Conservation (phyloP, 371 early-diverging fungal genomes). For the Mortierella sp. region DNA sequence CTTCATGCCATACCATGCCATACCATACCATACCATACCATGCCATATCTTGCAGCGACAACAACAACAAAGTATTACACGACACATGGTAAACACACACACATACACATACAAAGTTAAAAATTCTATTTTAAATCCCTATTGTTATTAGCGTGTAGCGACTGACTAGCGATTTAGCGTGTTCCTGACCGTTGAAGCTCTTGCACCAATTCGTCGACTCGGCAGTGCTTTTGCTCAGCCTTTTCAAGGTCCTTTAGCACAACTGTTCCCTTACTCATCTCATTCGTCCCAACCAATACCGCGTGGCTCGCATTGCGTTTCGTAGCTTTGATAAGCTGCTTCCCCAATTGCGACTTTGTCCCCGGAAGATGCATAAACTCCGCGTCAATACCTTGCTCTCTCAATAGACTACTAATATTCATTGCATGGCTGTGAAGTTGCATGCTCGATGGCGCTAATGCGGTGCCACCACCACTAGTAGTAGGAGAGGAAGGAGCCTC, state of each 20-base stretch:
- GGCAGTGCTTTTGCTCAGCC: constrained; percentile 37
- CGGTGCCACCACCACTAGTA: neutral
- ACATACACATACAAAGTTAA: no score
- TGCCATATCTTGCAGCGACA: no score
- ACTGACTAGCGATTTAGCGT: no score
- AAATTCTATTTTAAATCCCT: no score
- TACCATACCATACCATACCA: no score
- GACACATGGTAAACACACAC: no score
- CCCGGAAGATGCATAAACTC: constrained; percentile 47
- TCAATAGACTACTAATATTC: constrained; percentile 18
- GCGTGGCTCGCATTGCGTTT: constrained; percentile 56
- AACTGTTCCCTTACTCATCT: constrained; percentile 41
- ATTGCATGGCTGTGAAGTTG: constrained; percentile 34
- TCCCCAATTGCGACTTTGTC: constrained; percentile 35
- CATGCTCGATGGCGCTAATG: neutral
- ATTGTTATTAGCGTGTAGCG: no score
- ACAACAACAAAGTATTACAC: no score
- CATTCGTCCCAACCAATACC: constrained; percentile 50
- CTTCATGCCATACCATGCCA: no score
- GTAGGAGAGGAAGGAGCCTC: neutral
- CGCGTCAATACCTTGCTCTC: constrained; percentile 28
- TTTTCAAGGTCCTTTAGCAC: constrained; percentile 46
- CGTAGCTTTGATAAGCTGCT: constrained; percentile 40
- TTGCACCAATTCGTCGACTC: constrained; percentile 25
- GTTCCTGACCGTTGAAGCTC: constrained; percentile 7